Evolutionary conservation across 2,329 filamentous ascomycete genomes (phyloP), one percentile per base, ranked within the genome.

Genomic region (Fusarium sp.): DNA sequence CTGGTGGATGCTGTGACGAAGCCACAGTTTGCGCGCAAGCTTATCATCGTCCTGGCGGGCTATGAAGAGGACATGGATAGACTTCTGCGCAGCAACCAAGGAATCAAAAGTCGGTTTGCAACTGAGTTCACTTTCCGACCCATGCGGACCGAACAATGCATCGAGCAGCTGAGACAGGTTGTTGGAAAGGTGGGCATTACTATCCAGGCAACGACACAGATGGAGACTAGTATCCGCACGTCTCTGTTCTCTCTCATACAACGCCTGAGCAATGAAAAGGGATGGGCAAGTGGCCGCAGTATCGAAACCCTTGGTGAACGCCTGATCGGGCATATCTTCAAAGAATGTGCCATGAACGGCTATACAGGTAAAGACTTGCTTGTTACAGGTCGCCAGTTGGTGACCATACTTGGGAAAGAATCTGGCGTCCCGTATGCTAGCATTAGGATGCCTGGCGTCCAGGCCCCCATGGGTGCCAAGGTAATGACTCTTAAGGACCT

Each of bases 41-140:
- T 92, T 7, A 81, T 92, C 41, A 83, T 89, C 47, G 90, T 92
- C 37, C 80, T 92, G 4, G 90, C 90, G 1, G 90, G 90, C 0
- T 92, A 92, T 69, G 86, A 89, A 33, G 77, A 83, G 0, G 87
- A 91, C 46, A 91, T 92, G 71, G 86, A 92, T 71, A 79, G 82
- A 0, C 82, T 92, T 4, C 84, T 92, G 80, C 78, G 80, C 0
- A 81, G 83, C 45, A 92, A 92, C 69, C 82, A 85, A 0, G 89
- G 89, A 1, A 79, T 92, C 13, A 85, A 84, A 0, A 89, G 86
- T 57, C 84, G 89, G 2, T 92, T 92, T 69, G 85, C 87, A 0
- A 88, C 89, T 34, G 81, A 84, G 2, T 75, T 92, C 8, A 75
- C 82, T n/a, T 92, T 92, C 76, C 76, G 79, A 1, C 72, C 80